Base-by-base conservation (phyloP, 2,329 filamentous ascomycete species). In the Coniochaeta sp. region DNA sequence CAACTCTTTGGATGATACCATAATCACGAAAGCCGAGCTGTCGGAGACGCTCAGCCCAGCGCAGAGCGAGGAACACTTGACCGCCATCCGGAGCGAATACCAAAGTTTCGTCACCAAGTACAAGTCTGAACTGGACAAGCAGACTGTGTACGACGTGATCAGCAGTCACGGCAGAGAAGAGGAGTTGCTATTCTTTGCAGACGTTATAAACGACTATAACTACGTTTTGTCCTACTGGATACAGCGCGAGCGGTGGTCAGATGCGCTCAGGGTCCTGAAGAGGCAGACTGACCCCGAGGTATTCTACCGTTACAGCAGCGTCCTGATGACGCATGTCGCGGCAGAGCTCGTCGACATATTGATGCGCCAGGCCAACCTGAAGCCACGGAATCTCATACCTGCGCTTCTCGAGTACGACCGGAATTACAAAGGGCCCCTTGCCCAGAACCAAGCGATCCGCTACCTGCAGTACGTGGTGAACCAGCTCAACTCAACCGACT, bases 171-270 rank as follows among this genome's bases (percentile, higher is more conserved):
- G 93, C 17, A 84, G 95, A 61, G 95, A 99, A 75, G 89, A 93
- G 66, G 95, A 99, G 72, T 79, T 99, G 2, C 80, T 99, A 0
- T 95, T 88, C 75, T 99, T 93, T 75, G 95, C 95, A 22, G 95
- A 89, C 61, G 86, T 89, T 7, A 82, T 96, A 55, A 89, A 93
- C 67, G 95, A 99, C 73, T 92, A 95, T 76, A 91, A 96, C 71
- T 99, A 96, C 70, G 92, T 98, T 24, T 79, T 99, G 16, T 90
- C 91, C 11, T 99, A 99, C 74, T 99, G 95, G 95, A 89, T 98
- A 19, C 95, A 98, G 74, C 84, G 93, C 62, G 95, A 98, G 75
- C 86, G 90, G 67, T 99, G 95, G 95, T 76, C 79, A 5, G 92
- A 97, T 67, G 91, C 92, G 2, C 79, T 99, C 65, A 84, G 86